These are phyloP conservation scores for Quercus agrifolia DNA, from an alignment of 306 rosid species.

Conservation along the genomic window DNA sequence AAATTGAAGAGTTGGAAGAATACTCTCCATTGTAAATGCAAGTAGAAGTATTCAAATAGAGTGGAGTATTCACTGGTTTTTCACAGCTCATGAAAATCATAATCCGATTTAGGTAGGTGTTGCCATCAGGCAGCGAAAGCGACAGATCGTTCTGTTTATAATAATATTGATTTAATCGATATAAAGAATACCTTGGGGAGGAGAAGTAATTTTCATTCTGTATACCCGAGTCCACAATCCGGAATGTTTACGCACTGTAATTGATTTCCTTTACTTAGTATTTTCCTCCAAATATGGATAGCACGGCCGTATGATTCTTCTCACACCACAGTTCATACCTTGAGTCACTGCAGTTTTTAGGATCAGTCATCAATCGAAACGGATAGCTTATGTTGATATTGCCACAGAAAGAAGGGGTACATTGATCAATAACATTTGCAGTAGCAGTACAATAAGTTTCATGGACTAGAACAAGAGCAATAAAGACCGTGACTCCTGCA, in stretches of 20 bases:
- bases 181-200: slow-evolving; percentile 4
- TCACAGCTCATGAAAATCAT: not conserved
- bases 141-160: too few species aligned
- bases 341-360: too few species aligned
- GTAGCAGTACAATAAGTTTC: too few species aligned
- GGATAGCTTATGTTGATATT: too few species aligned
- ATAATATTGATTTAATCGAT: fast-evolving
- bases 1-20: not conserved
- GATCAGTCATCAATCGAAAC: too few species aligned
- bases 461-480: too few species aligned
- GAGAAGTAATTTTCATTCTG: not conserved
- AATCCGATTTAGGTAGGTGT: not conserved
- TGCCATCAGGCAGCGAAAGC: too few species aligned
- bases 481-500: too few species aligned
- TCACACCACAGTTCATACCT: not conserved
- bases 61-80: not conserved
- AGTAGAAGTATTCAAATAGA: slow-evolving; percentile 2
- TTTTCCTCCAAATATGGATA: not conserved
- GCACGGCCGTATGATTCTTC: slow-evolving; percentile 1
- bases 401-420: too few species aligned
- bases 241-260: slow-evolving; percentile 23
- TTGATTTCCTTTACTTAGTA: slow-evolving; percentile 31
- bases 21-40: not conserved
- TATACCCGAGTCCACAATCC: slow-evolving; percentile 9
- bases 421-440: too few species aligned